A percentile compares a stretch with the other conserved stretches of the same genome.
Evolutionary conservation across 169 alveolate genomes (phyloP).

Genomic region (Eimeria necatrix): DNA sequence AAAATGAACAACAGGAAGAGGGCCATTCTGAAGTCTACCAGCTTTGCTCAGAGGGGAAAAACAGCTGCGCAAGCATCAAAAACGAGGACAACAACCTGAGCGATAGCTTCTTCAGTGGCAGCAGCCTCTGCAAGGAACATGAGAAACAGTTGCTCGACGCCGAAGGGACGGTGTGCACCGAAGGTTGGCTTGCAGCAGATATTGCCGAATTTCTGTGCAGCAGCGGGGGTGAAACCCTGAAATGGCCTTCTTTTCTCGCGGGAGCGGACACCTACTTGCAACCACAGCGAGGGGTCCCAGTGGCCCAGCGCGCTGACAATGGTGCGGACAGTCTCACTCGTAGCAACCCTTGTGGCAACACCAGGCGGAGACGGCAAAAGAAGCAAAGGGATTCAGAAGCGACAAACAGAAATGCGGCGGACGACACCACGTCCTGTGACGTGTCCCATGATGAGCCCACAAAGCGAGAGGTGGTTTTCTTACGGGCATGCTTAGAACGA

Average conservation of each 20-base stretch:
- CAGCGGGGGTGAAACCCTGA: conserved; percentile 46
- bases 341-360: not conserved
- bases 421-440: not conserved
- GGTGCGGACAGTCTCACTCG: not conserved
- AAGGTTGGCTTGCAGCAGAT: not conserved
- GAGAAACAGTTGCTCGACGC: not conserved
- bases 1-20: not conserved
- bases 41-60: not conserved
- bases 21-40: not conserved
- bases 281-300: not conserved
- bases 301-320: not conserved
- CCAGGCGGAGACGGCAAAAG: not conserved
- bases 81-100: not conserved
- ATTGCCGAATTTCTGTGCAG: not conserved
- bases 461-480: conserved; percentile 33
- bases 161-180: not conserved
- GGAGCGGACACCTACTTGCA: conserved; percentile 57
- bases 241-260: conserved; percentile 66
- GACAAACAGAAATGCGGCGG: not conserved
- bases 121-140: conserved; percentile 34
- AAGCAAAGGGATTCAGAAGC: not conserved
- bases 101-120: not conserved
- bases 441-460: not conserved
- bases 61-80: conserved; percentile 15
- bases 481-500: conserved; percentile 71